These are phyloP conservation scores for Sisymbrium altissimum DNA, from an alignment of 345 rosid species.

Conservation along the genomic window DNA sequence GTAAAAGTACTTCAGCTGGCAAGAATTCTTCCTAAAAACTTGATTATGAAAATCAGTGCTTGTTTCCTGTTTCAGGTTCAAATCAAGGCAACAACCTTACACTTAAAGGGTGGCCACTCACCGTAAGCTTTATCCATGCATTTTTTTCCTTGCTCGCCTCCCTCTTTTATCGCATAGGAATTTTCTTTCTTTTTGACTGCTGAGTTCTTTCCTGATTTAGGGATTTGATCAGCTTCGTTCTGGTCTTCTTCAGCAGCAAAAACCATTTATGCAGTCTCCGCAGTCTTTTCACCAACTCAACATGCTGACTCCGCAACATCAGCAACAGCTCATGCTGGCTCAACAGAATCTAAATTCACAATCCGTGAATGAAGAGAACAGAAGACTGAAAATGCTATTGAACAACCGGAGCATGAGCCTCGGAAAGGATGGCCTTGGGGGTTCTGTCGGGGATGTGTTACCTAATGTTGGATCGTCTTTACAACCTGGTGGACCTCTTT, in stretches of 20 bases:
- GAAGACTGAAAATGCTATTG: constrained; percentile 74
- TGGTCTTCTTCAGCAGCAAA: constrained; percentile 80
- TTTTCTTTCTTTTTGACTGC: background rate
- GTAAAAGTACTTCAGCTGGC: constrained; percentile 3
- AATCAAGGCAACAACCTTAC: constrained; percentile 90
- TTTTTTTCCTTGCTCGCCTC: background rate
- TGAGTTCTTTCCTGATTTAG: constrained; percentile 34
- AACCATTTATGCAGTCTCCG: constrained; percentile 83
- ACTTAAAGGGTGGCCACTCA: constrained; percentile 93
- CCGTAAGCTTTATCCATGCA: constrained; percentile 47
- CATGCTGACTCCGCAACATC: constrained; percentile 91
- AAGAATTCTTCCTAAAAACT: background rate
- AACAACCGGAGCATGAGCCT: constrained; percentile 57
- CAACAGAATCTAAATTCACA: constrained; percentile 84
- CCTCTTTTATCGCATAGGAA: constrained; percentile 1
- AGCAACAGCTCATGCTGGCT: constrained; percentile 90
- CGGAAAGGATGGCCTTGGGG: constrained; percentile 71
- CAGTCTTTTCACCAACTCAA: constrained; percentile 87
- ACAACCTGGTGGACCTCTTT: constrained; percentile 53
- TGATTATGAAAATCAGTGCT: background rate
- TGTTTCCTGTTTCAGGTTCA: constrained; percentile 58
- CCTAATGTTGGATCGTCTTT: constrained; percentile 67
- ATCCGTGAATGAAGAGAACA: constrained; percentile 65
- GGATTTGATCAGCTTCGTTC: constrained; percentile 73
- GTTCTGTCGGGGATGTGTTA: constrained; percentile 69